Base-by-base conservation (phyloP, 192 early-diverging fungal species). In the Chytriomyces sp. region DNA sequence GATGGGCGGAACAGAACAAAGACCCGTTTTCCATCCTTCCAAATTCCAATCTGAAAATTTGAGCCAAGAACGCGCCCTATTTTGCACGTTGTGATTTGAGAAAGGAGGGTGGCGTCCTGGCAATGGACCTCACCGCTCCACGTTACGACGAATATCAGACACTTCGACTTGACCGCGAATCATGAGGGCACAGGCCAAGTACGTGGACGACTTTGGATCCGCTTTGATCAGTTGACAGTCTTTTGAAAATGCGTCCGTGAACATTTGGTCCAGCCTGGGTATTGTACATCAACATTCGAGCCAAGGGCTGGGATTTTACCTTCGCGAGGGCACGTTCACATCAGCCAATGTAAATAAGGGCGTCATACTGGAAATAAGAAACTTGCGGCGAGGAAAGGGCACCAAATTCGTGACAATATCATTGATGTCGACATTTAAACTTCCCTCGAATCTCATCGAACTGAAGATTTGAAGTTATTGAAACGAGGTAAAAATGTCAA, bases 381-480 rank as follows among this genome's bases (percentile, higher is more conserved):
- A 86, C 70, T 88, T 87, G 19, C 85, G 68, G 26, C 76, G 66
- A 17, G 86, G 87, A 78, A 86, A 89, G 26, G 87, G 87, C 37
- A 89, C 84, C 12, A 89, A 63, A 56, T 89, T 89, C 33, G 85
- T 88, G 34, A 81, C 80, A 61, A 89, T 88, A 52, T 89, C 87
- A 68, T 83, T 86, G 54, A 89, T 88, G 73, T 89, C 87, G 6
- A 89, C 84, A 63, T 89, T 89, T 78, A 89, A 78, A 28, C 71
- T 68, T 3, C 87, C 87, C 55, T 80, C 76, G 73, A 89, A 89
- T 38, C 87, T 52, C 77, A 82, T 84, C 26, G 87, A 89, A 69
- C 86, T 88, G 64, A 12, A 26, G 39, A 28, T 49, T 4, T 17
- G 25, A 75, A 39, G 30, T 12, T 57, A 4, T 6, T 41, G 39